Percentiles rank a stretch among this genome's conserved stretches.
phyloP scores from a whole-genome alignment of 208 protist species.

The Wallacemonas sp. region DNA sequence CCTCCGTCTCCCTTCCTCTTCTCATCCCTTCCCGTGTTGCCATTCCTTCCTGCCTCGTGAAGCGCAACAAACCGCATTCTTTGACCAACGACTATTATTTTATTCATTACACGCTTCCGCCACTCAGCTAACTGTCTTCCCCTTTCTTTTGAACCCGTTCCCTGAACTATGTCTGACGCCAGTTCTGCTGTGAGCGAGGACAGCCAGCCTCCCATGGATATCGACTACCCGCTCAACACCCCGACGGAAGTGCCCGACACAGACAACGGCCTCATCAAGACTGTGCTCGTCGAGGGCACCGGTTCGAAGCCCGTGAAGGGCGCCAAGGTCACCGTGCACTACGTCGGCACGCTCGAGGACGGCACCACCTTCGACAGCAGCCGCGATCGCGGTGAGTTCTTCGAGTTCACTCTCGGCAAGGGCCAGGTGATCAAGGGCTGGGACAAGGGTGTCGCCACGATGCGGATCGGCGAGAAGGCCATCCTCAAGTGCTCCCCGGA shows the following conservation, averaged over 20 bases:
- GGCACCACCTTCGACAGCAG: slow-evolving; percentile 92
- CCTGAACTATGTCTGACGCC: not conserved
- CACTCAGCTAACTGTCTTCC: slow-evolving; percentile 9
- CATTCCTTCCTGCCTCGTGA: slow-evolving; percentile 1
- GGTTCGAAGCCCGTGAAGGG: slow-evolving; percentile 70
- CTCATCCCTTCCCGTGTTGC: not conserved
- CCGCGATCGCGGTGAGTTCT: slow-evolving; percentile 76
- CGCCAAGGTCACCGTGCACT: slow-evolving; percentile 89
- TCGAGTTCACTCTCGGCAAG: slow-evolving; percentile 85
- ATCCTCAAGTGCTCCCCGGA: slow-evolving; percentile 67
- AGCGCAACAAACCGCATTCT: slow-evolving; percentile 10
- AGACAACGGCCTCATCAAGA: slow-evolving; percentile 74
- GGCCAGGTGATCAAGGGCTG: slow-evolving; percentile 93
- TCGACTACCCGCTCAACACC: slow-evolving; percentile 70
- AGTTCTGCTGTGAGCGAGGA: slow-evolving; percentile 40
- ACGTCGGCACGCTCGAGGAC: slow-evolving; percentile 84
- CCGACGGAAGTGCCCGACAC: slow-evolving; percentile 77
- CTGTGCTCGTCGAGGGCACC: slow-evolving; percentile 75
- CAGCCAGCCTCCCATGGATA: slow-evolving; percentile 69
- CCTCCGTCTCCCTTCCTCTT: not conserved
- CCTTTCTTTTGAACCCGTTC: slow-evolving; percentile 16
- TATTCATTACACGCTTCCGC: no score
- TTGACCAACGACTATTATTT: not conserved
- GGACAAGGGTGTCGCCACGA: slow-evolving; percentile 91
- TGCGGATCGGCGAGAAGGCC: slow-evolving; percentile 88